These are phyloP conservation scores for Cytospora paraplurivora DNA, from an alignment of 2,329 filamentous ascomycete species.

Conservation along the genomic window DNA sequence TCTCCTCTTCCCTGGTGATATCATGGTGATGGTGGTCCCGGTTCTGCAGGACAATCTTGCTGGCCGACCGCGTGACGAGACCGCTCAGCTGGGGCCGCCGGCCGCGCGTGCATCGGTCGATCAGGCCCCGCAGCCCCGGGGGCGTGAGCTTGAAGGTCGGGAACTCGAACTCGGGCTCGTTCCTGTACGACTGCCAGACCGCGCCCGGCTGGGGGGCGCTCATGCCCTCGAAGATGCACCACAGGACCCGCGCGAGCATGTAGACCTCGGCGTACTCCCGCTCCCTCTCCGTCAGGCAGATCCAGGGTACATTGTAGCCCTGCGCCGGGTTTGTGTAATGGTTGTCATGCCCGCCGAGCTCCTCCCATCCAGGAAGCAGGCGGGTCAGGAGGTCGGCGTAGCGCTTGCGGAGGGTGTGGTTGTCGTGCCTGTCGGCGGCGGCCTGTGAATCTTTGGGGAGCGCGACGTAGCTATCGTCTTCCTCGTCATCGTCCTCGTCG, in stretches of 20 bases:
- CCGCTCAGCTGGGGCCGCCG: slow-evolving; percentile 48
- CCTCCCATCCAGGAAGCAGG: slow-evolving; percentile 52
- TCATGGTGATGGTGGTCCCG: slow-evolving; percentile 31
- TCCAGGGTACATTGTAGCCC: slow-evolving; percentile 61
- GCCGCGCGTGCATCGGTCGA: slow-evolving; percentile 55
- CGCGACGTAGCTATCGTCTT: slow-evolving; percentile 23
- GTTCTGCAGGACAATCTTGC: slow-evolving; percentile 47
- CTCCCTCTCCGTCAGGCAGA: slow-evolving; percentile 51
- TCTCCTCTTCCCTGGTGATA: slow-evolving; percentile 36
- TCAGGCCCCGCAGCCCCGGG: slow-evolving; percentile 46
- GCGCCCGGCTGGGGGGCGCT: slow-evolving; percentile 59
- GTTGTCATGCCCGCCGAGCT: slow-evolving; percentile 44
- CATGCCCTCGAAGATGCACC: slow-evolving; percentile 64
- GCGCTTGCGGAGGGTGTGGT: slow-evolving; percentile 34
- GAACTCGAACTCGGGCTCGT: slow-evolving; percentile 59
- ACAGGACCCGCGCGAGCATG: slow-evolving; percentile 63
- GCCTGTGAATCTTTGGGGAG: slow-evolving; percentile 1
- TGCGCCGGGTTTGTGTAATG: slow-evolving; percentile 49
- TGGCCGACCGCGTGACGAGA: slow-evolving; percentile 47
- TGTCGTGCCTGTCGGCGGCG: slow-evolving; percentile 9
- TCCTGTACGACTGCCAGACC: slow-evolving; percentile 61
- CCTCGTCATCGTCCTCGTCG: slow-evolving; percentile 45
- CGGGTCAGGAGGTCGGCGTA: slow-evolving; percentile 46
- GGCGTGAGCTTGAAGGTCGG: slow-evolving; percentile 54
- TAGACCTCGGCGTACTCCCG: slow-evolving; percentile 63